Conservation (phyloP, 129 eudicot genomes). For the Silybum marianum region DNA sequence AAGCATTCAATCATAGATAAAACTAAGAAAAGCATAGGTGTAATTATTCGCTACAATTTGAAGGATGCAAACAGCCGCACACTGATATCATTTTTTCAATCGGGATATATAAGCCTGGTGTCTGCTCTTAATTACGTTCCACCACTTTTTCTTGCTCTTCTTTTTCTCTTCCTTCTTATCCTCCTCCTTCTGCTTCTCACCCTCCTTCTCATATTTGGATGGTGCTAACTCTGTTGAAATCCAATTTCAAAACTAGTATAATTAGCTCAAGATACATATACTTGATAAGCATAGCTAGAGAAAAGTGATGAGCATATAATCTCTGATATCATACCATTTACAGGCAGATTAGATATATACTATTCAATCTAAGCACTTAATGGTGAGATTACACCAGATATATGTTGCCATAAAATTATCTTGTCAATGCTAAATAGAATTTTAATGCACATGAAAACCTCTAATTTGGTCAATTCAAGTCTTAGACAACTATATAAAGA, state of each 20-base stretch:
- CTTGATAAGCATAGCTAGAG: not conserved
- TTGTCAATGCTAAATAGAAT: not conserved
- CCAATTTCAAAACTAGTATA: not conserved
- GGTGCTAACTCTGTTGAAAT: constrained; percentile 45
- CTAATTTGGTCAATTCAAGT: not conserved
- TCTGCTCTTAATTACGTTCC: constrained; percentile 43
- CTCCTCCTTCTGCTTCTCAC: not conserved
- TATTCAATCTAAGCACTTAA: not conserved
- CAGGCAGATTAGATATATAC: not conserved
- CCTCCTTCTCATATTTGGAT: constrained; percentile 10
- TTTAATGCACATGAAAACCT: not conserved
- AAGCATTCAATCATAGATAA: not conserved
- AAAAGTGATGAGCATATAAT: not conserved
- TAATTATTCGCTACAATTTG: not conserved
- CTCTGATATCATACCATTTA: not conserved
- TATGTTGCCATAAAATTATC: not conserved
- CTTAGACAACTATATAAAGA: not conserved
- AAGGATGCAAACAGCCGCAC: not conserved
- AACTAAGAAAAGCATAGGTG: not conserved
- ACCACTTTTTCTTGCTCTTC: constrained; percentile 54
- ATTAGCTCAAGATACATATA: not conserved
- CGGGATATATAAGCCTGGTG: constrained; percentile 12
- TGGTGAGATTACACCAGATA: not conserved
- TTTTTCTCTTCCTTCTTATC: constrained; percentile 7
- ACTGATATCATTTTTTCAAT: constrained; percentile 3